phyloP scores from a whole-genome alignment of 192 early-diverging fungal species.

The Coemansia sp. region DNA sequence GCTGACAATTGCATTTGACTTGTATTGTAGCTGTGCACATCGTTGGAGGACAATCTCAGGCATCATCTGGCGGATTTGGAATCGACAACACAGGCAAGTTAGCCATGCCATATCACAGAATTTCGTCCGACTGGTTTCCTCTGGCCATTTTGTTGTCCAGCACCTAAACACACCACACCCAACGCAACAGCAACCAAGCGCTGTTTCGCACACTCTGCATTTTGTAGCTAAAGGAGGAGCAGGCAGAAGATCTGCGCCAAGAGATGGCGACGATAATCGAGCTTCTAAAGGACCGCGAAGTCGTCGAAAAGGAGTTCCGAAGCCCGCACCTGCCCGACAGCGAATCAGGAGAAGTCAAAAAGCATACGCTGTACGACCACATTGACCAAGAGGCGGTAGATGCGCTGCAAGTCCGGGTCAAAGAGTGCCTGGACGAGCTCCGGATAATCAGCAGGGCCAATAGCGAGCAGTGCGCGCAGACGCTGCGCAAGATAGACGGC shows the following conservation, averaged over 20 bases:
- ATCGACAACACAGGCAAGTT: slow-evolving; percentile 8
- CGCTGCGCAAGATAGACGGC: slow-evolving; percentile 13
- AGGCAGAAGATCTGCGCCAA: slow-evolving; percentile 24
- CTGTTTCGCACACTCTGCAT: too few species aligned
- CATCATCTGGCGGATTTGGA: slow-evolving; percentile 28
- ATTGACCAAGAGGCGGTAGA: slow-evolving; percentile 51
- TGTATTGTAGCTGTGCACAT: slow-evolving; percentile 14
- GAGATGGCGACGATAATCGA: slow-evolving; percentile 50
- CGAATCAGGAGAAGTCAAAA: background rate
- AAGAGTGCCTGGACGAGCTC: slow-evolving; percentile 24
- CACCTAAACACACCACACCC: too few species aligned
- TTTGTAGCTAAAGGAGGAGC: slow-evolving; percentile 22
- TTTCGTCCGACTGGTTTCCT: too few species aligned
- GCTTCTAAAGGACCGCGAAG: slow-evolving; percentile 43
- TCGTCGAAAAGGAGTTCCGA: slow-evolving; percentile 39
- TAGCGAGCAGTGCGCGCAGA: slow-evolving; percentile 7
- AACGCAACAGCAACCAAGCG: too few species aligned
- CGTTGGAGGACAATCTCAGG: slow-evolving; percentile 17
- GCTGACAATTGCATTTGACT: too few species aligned
- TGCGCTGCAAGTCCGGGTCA: slow-evolving; percentile 11
- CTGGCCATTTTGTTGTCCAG: too few species aligned
- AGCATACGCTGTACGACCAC: slow-evolving; percentile 50
- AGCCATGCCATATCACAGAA: background rate
- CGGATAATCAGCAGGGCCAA: slow-evolving; percentile 10
- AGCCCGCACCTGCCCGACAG: slow-evolving; percentile 16